Evolutionary conservation across 2,329 filamentous ascomycete species (phyloP), one percentile per base, ranked within the genome.

Genomic region (Sporothrix brunneoviolacea): DNA sequence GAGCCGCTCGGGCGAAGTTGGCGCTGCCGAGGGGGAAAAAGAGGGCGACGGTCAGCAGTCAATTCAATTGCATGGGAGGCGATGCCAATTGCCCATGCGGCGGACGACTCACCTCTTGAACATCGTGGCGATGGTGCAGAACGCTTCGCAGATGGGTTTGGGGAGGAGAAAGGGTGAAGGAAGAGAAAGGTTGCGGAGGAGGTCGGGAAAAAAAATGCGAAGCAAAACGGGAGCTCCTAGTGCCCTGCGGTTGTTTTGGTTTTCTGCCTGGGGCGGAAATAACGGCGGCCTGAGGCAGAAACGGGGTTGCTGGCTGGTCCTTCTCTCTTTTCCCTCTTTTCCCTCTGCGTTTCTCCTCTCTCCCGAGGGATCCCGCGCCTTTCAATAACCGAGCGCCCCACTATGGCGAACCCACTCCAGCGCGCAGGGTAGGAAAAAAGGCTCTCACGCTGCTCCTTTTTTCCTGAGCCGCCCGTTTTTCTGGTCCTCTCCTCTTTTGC

Each of bases 41-140:
- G 54, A 49, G n/a, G n/a, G n/a, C n/a, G n/a, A n/a, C 52, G 56
- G 64, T 75, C 61, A 75, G 71, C 66, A 73, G 42, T 40, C 36
- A 49, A 48, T 43, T 51, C 37, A 24, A 12, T n/a, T 22, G 18
- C n/a, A 40, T n/a, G 8, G 39, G 24, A 10, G 30, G 30, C 33
- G 22, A 35, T 19, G 27, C 8, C 18, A 10, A 4, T 39, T 35
- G 18, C 39, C 10, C 37, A 19, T 27, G n/a, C 6, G 56, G 56
- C n/a, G n/a, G n/a, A n/a, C n/a, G n/a, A 79, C 82, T 73, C 73
- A 88, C 84, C 83, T 87, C 83, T 86, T 86, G 76, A 87, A 84
- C 84, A 88, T 88, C 82, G 79, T 86, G 77, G 71, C 53, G 55
- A 57, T 55, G 53, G 50, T 58, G 36, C 30, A 55, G 51, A 56